Evolutionary conservation across 2,329 filamentous ascomycete species (phyloP).

Genomic region (Zasmidium angulare): DNA sequence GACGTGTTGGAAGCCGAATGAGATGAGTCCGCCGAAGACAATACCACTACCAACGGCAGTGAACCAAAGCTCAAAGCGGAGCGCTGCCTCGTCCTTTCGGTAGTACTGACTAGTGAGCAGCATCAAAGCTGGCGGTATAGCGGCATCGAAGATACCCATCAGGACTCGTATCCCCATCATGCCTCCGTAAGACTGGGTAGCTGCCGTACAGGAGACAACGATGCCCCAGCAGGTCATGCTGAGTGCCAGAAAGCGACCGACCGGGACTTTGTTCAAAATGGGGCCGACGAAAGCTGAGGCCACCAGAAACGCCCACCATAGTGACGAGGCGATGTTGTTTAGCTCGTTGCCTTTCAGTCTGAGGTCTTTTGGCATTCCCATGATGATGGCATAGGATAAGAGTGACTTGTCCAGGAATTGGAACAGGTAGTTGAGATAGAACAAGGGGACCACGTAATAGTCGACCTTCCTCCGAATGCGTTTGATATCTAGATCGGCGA

Average conservation of each 20-base stretch:
- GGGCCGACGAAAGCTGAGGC: constrained; percentile 14
- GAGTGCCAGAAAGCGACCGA: constrained; percentile 28
- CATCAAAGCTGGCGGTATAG: constrained; percentile 14
- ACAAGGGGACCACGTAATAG: constrained; percentile 15
- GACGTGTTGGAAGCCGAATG: constrained; percentile 56
- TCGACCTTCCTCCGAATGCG: constrained; percentile 16
- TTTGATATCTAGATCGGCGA: constrained; percentile 10
- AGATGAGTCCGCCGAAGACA: constrained; percentile 56
- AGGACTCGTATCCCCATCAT: constrained; percentile 16
- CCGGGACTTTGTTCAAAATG: constrained; percentile 42
- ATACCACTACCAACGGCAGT: constrained; percentile 59
- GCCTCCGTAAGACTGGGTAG: constrained; percentile 21
- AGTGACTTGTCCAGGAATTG: constrained; percentile 52
- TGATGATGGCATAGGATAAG: constrained; percentile 66
- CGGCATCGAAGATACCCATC: constrained; percentile 15
- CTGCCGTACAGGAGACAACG: constrained; percentile 13
- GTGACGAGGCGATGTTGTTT: constrained; percentile 18
- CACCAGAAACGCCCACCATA: constrained; percentile 20
- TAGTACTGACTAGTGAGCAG: constrained; percentile 27
- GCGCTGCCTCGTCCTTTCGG: constrained; percentile 54
- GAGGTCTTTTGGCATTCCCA: constrained; percentile 46
- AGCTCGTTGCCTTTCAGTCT: constrained; percentile 20
- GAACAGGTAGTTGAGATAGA: constrained; percentile 13
- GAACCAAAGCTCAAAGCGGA: constrained; percentile 54
- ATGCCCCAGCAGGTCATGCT: constrained; percentile 16